Conservation (phyloP, 179 eudicot species). For the Beta corolliflora region DNA sequence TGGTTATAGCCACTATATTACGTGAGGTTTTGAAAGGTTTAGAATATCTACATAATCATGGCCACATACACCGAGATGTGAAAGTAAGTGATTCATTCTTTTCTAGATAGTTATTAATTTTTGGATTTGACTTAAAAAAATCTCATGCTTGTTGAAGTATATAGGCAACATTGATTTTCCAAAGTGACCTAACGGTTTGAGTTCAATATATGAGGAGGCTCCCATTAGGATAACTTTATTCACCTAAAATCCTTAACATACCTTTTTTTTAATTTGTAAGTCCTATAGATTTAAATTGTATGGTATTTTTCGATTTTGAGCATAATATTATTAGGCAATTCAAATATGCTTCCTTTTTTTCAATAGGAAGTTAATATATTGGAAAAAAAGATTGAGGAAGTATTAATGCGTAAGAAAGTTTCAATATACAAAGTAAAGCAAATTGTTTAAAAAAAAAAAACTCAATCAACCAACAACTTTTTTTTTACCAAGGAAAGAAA, state of each 20-base stretch:
- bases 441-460: no score
- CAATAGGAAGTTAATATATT: constrained; percentile 14
- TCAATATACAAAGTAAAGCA: no score
- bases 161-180: constrained; percentile 18
- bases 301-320: background rate
- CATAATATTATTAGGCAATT: no score
- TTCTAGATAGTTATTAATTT: background rate
- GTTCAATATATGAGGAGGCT: background rate
- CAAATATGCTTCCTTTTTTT: constrained; percentile 16
- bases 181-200: constrained; percentile 31
- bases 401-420: no score
- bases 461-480: no score
- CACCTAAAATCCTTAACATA: no score
- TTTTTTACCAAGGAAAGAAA: no score
- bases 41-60: constrained; percentile 92
- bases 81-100: constrained; percentile 46
- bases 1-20: constrained; percentile 67
- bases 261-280: constrained; percentile 1
- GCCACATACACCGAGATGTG: constrained; percentile 94
- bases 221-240: no score
- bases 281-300: no score
- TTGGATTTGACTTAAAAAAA: constrained; percentile 12
- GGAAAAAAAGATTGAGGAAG: no score
- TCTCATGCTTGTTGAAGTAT: constrained; percentile 11
- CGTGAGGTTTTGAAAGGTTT: constrained; percentile 84